A percentile compares a stretch with the other conserved stretches of the same genome.
phyloP scores from a whole-genome alignment of 139 green algal species.

The Yamagishiella unicocca region DNA sequence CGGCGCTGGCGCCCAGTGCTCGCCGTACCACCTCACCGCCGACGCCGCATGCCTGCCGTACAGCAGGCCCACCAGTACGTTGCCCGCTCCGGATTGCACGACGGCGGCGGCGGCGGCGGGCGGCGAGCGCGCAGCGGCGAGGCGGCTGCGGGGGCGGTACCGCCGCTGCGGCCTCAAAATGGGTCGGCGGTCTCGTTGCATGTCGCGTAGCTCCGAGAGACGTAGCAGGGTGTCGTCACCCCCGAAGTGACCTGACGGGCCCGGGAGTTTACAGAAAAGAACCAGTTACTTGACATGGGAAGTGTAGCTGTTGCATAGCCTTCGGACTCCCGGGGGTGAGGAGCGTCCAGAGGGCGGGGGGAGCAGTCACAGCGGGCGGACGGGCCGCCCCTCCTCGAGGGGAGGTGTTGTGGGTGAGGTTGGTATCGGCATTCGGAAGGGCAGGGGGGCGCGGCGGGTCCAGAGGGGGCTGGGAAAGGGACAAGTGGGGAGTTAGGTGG shows the following conservation, averaged over 20 bases:
- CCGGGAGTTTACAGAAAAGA: too few species aligned
- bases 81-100: not conserved
- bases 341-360: too few species aligned
- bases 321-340: too few species aligned
- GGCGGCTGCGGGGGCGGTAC: not conserved
- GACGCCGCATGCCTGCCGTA: not conserved
- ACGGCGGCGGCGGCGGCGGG: not conserved
- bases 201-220: not conserved
- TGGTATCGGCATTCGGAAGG: too few species aligned
- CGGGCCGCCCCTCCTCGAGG: too few species aligned
- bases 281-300: too few species aligned
- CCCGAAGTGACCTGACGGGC: not conserved
- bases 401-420: too few species aligned
- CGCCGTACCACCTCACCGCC: not conserved
- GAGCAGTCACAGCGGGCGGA: too few species aligned
- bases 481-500: too few species aligned
- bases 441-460: too few species aligned
- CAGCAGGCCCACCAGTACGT: not conserved
- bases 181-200: not conserved
- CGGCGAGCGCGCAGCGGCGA: not conserved
- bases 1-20: not conserved
- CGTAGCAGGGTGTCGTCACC: not conserved
- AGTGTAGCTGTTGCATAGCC: too few species aligned
- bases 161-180: not conserved
- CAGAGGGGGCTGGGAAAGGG: too few species aligned